Evolutionary conservation across 208 protist species (phyloP).

Genomic region (Crithidia fasciculata): DNA sequence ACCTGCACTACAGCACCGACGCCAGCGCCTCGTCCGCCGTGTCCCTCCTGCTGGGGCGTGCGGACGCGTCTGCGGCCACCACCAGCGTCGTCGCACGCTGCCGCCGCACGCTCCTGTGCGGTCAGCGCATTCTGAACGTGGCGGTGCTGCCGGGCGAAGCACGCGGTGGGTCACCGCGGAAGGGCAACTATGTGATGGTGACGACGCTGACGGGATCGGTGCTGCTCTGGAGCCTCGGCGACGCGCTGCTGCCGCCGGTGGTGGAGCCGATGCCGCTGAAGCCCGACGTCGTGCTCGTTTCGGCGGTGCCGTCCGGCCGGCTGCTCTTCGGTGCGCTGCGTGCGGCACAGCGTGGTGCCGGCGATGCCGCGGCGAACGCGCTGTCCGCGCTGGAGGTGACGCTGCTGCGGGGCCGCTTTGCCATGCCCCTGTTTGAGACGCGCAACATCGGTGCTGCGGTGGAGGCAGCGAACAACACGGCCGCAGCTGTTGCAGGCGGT

Average conservation of each 20-base stretch:
- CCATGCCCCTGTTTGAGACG: constrained; percentile 66
- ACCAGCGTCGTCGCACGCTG: constrained; percentile 41
- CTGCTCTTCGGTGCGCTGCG: constrained; percentile 53
- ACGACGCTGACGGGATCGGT: constrained; percentile 34
- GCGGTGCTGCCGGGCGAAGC: constrained; percentile 39
- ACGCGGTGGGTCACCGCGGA: neutral
- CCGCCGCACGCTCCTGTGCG: constrained; percentile 78
- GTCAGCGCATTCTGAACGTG: constrained; percentile 76
- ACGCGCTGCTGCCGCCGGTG: constrained; percentile 39
- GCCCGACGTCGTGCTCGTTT: constrained; percentile 61
- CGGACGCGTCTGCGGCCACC: no score
- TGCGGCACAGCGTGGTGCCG: neutral
- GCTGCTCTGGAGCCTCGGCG: constrained; percentile 60
- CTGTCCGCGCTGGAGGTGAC: constrained; percentile 38
- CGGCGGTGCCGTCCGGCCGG: constrained; percentile 31
- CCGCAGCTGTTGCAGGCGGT: neutral
- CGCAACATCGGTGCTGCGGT: constrained; percentile 32
- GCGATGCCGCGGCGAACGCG: neutral
- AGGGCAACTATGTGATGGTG: constrained; percentile 27
- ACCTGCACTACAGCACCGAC: constrained; percentile 35
- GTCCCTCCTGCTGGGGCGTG: neutral
- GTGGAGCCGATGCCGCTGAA: constrained; percentile 63
- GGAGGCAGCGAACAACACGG: neutral
- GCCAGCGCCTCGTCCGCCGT: neutral
- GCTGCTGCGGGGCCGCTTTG: constrained; percentile 74